Evolutionary conservation across 1,284 basidiomycete species (phyloP).

Genomic region (Cryptococcus sp.): DNA sequence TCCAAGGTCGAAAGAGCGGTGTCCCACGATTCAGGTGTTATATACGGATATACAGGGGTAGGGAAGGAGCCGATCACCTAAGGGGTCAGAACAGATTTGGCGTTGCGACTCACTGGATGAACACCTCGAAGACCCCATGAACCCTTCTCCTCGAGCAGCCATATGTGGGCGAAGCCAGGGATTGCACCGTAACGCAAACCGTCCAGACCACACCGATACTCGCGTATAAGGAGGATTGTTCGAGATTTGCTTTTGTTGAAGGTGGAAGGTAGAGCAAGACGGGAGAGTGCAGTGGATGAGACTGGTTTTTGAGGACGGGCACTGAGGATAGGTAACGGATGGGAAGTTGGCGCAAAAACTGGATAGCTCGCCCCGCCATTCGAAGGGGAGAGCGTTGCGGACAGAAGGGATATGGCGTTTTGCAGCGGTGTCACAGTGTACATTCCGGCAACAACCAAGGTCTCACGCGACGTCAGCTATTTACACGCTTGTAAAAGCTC

Average conservation of each 20-base stretch:
- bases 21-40: constrained; percentile 63
- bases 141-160: constrained; percentile 40
- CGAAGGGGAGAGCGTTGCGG: constrained; percentile 54
- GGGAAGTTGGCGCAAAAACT: constrained; percentile 58
- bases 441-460: constrained; percentile 33
- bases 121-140: constrained; percentile 59
- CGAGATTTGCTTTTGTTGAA: constrained; percentile 14
- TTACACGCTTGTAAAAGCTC: constrained; percentile 8
- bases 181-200: constrained; percentile 42
- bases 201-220: constrained; percentile 44
- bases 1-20: constrained; percentile 51
- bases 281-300: constrained; percentile 9
- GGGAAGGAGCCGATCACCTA: constrained; percentile 38
- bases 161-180: constrained; percentile 48
- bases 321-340: constrained; percentile 58
- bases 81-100: not conserved
- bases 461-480: constrained; percentile 7
- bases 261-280: constrained; percentile 23
- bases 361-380: constrained; percentile 27
- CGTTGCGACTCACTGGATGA: constrained; percentile 59
- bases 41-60: constrained; percentile 55
- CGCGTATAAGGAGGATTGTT: constrained; percentile 42
- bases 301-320: constrained; percentile 12
- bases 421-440: constrained; percentile 43
- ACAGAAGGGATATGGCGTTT: constrained; percentile 30